Evolutionary conservation across 1,284 basidiomycete species (phyloP).

Genomic region (Trametes hirsuta): DNA sequence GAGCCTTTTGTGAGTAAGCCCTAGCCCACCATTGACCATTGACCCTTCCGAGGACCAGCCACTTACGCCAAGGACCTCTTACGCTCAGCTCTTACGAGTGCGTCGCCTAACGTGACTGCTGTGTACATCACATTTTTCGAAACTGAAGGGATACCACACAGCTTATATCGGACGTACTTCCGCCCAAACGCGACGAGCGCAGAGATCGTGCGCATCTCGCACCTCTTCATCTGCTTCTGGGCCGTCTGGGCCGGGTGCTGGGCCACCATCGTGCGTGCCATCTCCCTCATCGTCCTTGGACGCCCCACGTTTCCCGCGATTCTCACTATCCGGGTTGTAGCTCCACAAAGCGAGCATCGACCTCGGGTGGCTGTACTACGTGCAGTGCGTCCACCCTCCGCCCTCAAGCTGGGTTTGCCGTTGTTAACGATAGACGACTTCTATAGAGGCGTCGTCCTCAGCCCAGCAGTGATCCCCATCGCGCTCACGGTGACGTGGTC

Average conservation of each 20-base stretch:
- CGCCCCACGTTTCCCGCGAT: neutral
- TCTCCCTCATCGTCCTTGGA: neutral
- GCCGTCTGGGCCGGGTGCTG: conserved; percentile 61
- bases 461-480: conserved; percentile 53
- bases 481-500: conserved; percentile 52
- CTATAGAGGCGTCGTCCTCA: conserved; percentile 47
- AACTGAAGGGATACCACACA: conserved; percentile 1
- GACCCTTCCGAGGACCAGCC: no score
- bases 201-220: conserved; percentile 63
- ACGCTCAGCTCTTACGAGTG: no score
- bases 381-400: conserved; percentile 40
- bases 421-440: neutral
- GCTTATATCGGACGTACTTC: conserved; percentile 68
- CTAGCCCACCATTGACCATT: no score
- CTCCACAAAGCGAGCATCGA: conserved; percentile 49
- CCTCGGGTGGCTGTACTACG: conserved; percentile 53
- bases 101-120: no score
- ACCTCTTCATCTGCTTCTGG: conserved; percentile 60
- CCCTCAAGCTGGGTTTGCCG: no score
- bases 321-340: conserved; percentile 26
- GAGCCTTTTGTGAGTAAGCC: conserved; percentile 55
- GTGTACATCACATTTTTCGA: neutral
- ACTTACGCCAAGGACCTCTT: no score
- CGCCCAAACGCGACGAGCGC: conserved; percentile 62
- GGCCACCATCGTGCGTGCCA: conserved; percentile 45